A percentile compares a stretch with the other conserved stretches of the same genome.
phyloP scores from a whole-genome alignment of 768 basidiomycete species.

The Cubamyces sp. region DNA sequence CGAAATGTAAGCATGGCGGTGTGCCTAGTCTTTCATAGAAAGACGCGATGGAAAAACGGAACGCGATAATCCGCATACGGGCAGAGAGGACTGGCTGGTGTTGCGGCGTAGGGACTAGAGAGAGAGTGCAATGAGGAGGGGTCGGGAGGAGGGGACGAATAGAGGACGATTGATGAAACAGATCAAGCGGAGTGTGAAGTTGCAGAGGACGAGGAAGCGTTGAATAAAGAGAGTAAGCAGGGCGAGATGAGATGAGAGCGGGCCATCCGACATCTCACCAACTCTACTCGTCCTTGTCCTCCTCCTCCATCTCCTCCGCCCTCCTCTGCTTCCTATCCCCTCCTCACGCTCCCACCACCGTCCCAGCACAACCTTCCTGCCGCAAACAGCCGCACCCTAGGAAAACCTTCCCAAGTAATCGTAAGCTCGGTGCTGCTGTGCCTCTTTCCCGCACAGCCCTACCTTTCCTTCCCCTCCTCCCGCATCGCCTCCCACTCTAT shows the following conservation, averaged over 20 bases:
- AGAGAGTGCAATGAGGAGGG: neutral
- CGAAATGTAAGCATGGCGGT: slow-evolving; percentile 10
- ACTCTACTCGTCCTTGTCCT: neutral
- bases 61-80: neutral
- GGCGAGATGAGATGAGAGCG: neutral
- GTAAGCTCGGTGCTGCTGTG: slow-evolving; percentile 12
- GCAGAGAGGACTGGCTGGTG: neutral
- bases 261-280: slow-evolving; percentile 6
- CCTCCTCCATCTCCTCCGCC: neutral
- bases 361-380: neutral
- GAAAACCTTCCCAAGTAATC: too few species aligned
- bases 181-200: slow-evolving; percentile 30
- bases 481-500: slow-evolving; percentile 19
- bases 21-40: slow-evolving; percentile 4
- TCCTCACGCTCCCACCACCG: neutral
- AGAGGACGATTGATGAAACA: slow-evolving; percentile 25
- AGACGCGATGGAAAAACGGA: neutral
- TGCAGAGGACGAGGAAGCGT: slow-evolving; percentile 2
- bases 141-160: neutral
- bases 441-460: slow-evolving; percentile 17
- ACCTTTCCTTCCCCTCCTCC: slow-evolving; percentile 8
- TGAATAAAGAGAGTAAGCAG: slow-evolving; percentile 7
- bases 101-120: neutral
- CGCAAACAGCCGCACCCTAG: neutral
- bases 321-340: neutral